These are phyloP conservation scores for Stemphylium beticola DNA, from an alignment of 2,329 filamentous ascomycete species.

Conservation along the genomic window DNA sequence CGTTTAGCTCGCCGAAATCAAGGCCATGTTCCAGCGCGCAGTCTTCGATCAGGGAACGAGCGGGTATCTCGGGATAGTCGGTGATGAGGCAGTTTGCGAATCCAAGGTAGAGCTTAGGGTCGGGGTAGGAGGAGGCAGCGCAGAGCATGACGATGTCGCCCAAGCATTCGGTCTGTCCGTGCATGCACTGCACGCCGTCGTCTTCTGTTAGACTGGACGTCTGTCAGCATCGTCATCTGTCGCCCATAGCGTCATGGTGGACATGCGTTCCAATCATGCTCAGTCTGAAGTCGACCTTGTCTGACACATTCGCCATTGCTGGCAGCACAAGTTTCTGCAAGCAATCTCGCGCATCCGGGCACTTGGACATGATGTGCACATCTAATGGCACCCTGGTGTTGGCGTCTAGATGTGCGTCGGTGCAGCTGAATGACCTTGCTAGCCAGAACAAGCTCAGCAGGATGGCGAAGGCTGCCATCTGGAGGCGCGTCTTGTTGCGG, in stretches of 20 bases:
- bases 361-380: conserved; percentile 94
- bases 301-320: conserved; percentile 78
- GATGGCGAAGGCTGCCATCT: conserved; percentile 32
- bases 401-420: conserved; percentile 30
- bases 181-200: conserved; percentile 85
- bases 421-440: conserved; percentile 34
- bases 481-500: conserved; percentile 26
- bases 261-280: conserved; percentile 84
- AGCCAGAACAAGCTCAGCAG: conserved; percentile 43
- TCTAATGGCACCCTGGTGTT: conserved; percentile 73
- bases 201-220: conserved; percentile 66
- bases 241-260: neutral
- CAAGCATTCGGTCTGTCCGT: conserved; percentile 88
- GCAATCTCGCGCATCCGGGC: conserved; percentile 87
- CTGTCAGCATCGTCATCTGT: neutral
- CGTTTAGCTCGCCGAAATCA: conserved; percentile 79
- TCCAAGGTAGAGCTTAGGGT: conserved; percentile 86
- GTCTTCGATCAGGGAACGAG: conserved; percentile 77
- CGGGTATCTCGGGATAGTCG: conserved; percentile 78
- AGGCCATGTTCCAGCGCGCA: conserved; percentile 92
- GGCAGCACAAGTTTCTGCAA: conserved; percentile 81
- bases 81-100: conserved; percentile 89
- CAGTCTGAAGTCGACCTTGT: conserved; percentile 89
- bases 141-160: conserved; percentile 96
- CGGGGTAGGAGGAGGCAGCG: conserved; percentile 79